A percentile compares a stretch with the other conserved stretches of the same genome.
These are phyloP conservation scores for Vitis rupestris DNA, from an alignment of 164 flowering plant species.

Conservation along the genomic window DNA sequence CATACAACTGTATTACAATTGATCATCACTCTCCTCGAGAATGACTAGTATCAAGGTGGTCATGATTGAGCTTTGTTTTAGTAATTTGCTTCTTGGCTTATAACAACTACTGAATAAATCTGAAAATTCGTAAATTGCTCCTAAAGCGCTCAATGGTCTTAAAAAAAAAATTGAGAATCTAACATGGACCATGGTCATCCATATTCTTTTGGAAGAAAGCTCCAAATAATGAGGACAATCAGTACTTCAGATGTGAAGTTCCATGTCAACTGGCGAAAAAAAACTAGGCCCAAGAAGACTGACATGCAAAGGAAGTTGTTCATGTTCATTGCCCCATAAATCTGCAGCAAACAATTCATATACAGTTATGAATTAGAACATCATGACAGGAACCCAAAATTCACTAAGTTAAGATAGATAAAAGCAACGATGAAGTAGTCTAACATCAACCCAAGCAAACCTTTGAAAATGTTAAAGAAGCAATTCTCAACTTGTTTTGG, in stretches of 20 bases:
- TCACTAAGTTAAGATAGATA: background rate
- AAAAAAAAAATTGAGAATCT: no score
- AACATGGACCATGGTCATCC: no score
- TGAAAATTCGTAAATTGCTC: no score
- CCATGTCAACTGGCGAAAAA: slow-evolving; percentile 10
- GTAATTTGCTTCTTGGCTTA: no score
- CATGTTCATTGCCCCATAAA: slow-evolving; percentile 14
- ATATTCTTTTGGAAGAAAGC: no score
- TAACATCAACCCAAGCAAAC: slow-evolving; percentile 4
- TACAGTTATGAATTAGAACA: background rate
- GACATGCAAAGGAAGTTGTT: slow-evolving; percentile 15
- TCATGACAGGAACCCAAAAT: background rate
- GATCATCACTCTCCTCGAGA: no score
- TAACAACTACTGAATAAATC: no score
- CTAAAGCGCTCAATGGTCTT: no score
- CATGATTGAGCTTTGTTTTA: no score
- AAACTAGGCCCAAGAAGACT: slow-evolving; percentile 10
- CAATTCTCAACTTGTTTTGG: slow-evolving; percentile 23
- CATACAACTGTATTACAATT: no score
- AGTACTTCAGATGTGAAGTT: slow-evolving; percentile 13
- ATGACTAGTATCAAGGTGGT: no score
- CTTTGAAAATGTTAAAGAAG: slow-evolving; percentile 39
- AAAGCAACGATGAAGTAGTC: background rate
- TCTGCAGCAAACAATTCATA: background rate
- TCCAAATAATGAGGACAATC: slow-evolving; percentile 4